Percentiles rank a stretch among this genome's conserved stretches.
Conservation (phyloP, 2,329 filamentous ascomycete species). For the Immersiporthe knoxdaviesiana region DNA sequence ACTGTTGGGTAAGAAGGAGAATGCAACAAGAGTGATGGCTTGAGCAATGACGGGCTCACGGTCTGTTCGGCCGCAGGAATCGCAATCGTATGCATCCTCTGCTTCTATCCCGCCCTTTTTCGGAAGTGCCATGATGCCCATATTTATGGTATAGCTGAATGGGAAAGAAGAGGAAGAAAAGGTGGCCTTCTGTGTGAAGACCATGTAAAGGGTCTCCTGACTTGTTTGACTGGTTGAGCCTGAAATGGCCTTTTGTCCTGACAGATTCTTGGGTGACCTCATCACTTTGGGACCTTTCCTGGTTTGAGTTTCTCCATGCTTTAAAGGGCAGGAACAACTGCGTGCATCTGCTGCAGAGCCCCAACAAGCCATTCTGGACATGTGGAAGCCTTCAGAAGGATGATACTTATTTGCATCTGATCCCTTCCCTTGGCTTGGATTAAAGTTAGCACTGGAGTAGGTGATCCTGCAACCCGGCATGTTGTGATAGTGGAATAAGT, state of each 20-base stretch:
- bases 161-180: no score
- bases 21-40: no score
- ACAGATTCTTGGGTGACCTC: not conserved
- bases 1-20: no score
- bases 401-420: not conserved
- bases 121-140: not conserved
- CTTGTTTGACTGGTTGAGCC: not conserved
- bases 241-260: not conserved
- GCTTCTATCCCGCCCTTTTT: no score
- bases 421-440: not conserved
- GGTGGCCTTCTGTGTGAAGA: no score
- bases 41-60: no score
- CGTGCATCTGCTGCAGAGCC: not conserved
- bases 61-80: no score
- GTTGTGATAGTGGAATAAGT: not conserved
- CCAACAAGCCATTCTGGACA: not conserved
- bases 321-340: not conserved
- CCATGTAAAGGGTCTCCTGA: no score
- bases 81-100: no score
- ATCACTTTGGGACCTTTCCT: not conserved
- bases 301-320: not conserved
- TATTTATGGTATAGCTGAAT: no score
- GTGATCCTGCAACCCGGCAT: not conserved
- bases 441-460: not conserved
- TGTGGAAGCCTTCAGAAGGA: not conserved